phyloP scores from a whole-genome alignment of 164 flowering plant genomes.

The Piper longum region DNA sequence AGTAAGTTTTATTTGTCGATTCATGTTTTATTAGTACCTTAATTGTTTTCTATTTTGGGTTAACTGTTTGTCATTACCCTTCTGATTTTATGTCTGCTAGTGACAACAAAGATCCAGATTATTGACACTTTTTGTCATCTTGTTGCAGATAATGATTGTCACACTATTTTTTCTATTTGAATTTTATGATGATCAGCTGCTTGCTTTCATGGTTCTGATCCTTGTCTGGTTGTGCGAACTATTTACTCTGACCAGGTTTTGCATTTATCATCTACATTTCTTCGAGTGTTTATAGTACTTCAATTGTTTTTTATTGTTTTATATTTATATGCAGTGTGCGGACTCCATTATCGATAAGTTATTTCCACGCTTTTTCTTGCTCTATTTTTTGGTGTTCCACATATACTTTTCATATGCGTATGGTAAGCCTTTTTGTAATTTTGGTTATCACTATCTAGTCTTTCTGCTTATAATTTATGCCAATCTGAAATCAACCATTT shows the following conservation, averaged over 20 bases:
- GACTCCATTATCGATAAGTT: constrained; percentile 94
- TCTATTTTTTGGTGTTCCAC: constrained; percentile 92
- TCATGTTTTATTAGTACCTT: neutral
- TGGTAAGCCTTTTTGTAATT: constrained; percentile 33
- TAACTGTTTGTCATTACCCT: neutral
- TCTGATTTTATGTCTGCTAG: neutral
- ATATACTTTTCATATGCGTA: constrained; percentile 93
- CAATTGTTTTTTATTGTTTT: neutral
- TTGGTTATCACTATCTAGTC: neutral
- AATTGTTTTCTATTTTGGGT: neutral
- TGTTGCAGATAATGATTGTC: constrained; percentile 95
- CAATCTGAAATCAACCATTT: neutral
- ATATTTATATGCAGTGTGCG: constrained; percentile 60
- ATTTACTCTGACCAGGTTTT: constrained; percentile 85
- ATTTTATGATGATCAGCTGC: constrained; percentile 95
- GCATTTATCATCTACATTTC: neutral
- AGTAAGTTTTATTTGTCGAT: constrained; percentile 24
- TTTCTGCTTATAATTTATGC: neutral
- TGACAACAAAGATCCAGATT: neutral
- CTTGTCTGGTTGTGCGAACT: constrained; percentile 96
- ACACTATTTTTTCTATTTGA: constrained; percentile 90
- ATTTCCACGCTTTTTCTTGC: constrained; percentile 96
- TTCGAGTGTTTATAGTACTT: neutral
- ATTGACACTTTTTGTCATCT: neutral
- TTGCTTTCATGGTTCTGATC: constrained; percentile 95